Evolutionary conservation across 345 rosid species (phyloP), one percentile per base, ranked within the genome.

Genomic region (Fremontodendron californicum): DNA sequence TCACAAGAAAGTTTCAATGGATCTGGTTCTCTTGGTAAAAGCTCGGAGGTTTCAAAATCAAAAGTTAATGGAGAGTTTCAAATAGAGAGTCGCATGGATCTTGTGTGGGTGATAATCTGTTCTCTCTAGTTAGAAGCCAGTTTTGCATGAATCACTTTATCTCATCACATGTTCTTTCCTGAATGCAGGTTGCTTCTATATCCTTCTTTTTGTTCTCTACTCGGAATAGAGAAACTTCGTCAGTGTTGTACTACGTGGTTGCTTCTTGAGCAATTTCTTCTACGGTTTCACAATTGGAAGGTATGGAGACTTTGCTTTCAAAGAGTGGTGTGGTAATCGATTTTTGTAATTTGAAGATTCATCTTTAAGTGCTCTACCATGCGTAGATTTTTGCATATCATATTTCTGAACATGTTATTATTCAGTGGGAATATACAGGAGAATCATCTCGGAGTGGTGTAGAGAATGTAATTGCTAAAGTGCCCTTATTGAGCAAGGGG

Each of bases 141-240:
- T 72, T 39, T 46, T 29, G 67, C 67, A 27, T 61, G 51, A 43
- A 62, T 37, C 46, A 58, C 65, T 76, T 49, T 39, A 42, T 43
- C 77, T 71, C 80, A 78, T 84, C 27, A 18, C 60, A 18, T 45
- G 48, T 79, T 60, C 60, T 75, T 76, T 62, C 48, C 31, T 42
- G 43, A 77, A 60, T 77, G 78, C 87, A 94, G 98, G 89, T 86
- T 94, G 84, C 90, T 92, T 86, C 86, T 94, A 66, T 94, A 94
- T 88, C 97, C 98, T 81, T 88, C 91, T 64, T 89, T 94, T 82
- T 91, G 96, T 75, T 86, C 93, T 78, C 89, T 94, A 79, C 93
- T 94, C 81, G 98, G 98, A 78, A 92, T 92, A 84, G 98, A 94
- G 85, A 91, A 87, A 81, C 93, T 94, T 79, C 96, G 97, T 61